Percentiles rank a stretch among this genome's conserved stretches.
phyloP scores from a whole-genome alignment of 768 basidiomycete genomes.

The Leucosporidium creatinivorum region DNA sequence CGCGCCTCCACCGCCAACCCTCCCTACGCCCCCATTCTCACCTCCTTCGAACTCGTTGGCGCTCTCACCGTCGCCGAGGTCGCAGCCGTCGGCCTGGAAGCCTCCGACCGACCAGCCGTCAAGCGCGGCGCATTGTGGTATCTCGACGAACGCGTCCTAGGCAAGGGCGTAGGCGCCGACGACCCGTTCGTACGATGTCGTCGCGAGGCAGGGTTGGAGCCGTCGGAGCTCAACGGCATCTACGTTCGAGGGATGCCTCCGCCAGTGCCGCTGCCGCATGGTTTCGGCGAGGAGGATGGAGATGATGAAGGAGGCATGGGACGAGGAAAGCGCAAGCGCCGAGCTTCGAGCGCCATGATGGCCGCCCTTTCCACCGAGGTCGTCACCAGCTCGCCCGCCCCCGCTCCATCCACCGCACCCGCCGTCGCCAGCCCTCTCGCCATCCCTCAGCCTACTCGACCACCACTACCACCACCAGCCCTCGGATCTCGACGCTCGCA shows the following conservation, averaged over 20 bases:
- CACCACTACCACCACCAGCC: neutral
- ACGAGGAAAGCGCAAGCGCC: conserved; percentile 33
- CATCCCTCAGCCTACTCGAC: neutral
- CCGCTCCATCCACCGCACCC: neutral
- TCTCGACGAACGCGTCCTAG: conserved; percentile 31
- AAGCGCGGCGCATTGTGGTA: conserved; percentile 39
- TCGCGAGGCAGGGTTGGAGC: conserved; percentile 13
- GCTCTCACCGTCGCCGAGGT: conserved; percentile 30
- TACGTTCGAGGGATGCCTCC: conserved; percentile 20
- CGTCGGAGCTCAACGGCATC: conserved; percentile 18
- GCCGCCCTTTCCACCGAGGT: neutral
- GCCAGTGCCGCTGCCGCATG: conserved; percentile 8
- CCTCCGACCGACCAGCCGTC: conserved; percentile 34
- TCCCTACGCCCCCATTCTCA: conserved; percentile 31
- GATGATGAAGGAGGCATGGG: conserved; percentile 31
- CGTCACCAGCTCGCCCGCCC: neutral
- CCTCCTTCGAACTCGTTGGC: conserved; percentile 35
- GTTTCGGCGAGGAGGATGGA: conserved; percentile 13
- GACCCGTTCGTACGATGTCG: conserved; percentile 29
- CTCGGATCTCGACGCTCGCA: conserved; percentile 3
- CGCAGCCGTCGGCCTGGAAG: conserved; percentile 34
- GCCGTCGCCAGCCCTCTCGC: conserved; percentile 1
- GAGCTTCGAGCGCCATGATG: conserved; percentile 18
- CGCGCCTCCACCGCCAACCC: conserved; percentile 19
- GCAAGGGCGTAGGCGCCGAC: conserved; percentile 15